Evolutionary conservation across 352 stramenopile genomes (phyloP).

Genomic region (Globisporangium orthogonon): DNA sequence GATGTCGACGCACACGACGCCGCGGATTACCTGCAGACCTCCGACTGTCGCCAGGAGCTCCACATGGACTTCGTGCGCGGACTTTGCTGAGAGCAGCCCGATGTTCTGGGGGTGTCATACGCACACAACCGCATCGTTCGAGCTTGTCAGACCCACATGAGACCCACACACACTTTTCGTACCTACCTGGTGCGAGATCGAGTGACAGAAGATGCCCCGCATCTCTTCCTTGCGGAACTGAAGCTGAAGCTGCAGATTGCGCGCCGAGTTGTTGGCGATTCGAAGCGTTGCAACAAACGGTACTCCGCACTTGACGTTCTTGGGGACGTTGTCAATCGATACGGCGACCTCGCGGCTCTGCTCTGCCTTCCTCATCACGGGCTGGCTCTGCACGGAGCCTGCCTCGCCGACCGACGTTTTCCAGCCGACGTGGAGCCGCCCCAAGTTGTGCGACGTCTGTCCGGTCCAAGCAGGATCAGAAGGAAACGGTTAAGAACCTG

Average conservation of each 20-base stretch:
- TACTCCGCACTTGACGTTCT: constrained; percentile 35
- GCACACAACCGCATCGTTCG: not conserved
- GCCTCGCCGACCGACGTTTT: constrained; percentile 78
- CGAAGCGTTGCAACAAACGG: constrained; percentile 46
- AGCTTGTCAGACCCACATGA: not conserved
- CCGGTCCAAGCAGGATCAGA: not conserved
- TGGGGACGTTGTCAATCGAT: constrained; percentile 34
- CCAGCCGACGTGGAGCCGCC: constrained; percentile 75
- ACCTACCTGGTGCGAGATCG: constrained; percentile 63
- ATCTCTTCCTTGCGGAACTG: constrained; percentile 73
- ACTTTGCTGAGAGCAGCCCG: constrained; percentile 41
- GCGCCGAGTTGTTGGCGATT: constrained; percentile 66
- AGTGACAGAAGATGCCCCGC: constrained; percentile 64
- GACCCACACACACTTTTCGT: not conserved
- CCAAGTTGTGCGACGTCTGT: constrained; percentile 59
- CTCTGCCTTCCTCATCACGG: constrained; percentile 58
- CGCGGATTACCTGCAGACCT: constrained; percentile 56
- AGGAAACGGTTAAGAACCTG: too few relatives aligned
- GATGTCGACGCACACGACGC: constrained; percentile 64
- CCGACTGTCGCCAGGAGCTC: constrained; percentile 63
- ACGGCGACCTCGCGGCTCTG: constrained; percentile 37
- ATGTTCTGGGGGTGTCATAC: constrained; percentile 39
- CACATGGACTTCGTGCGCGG: constrained; percentile 32
- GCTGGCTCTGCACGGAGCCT: constrained; percentile 74
- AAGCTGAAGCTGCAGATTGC: constrained; percentile 57